Percentiles rank a stretch among this genome's conserved stretches.
Evolutionary conservation across 306 rosid species (phyloP).

Genomic region (Quillaja saponaria): DNA sequence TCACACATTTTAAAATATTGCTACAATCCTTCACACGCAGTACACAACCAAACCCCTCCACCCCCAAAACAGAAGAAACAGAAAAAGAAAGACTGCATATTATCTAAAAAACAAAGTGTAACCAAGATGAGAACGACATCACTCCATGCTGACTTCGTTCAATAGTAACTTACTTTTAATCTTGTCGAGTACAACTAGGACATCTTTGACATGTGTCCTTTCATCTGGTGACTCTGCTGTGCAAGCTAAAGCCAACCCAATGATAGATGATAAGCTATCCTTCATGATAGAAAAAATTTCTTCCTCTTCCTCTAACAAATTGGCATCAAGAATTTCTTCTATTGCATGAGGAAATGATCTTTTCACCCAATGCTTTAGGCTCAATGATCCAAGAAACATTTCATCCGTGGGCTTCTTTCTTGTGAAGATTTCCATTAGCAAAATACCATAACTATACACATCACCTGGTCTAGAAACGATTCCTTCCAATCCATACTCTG

Average conservation of each 20-base stretch:
- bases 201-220: background rate
- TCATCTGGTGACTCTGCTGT: background rate
- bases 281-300: background rate
- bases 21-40: no score
- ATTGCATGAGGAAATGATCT: no score
- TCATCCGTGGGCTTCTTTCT: conserved; percentile 1
- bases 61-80: no score
- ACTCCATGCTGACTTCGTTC: no score
- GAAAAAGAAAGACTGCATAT: no score
- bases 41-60: no score
- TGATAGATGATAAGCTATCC: background rate
- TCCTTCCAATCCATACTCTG: conserved; percentile 25
- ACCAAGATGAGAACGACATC: no score
- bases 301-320: background rate
- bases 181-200: background rate
- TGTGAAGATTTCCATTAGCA: conserved; percentile 13
- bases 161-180: background rate
- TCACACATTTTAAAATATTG: no score
- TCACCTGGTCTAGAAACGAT: conserved; percentile 3
- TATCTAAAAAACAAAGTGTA: no score
- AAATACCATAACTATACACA: conserved; percentile 22
- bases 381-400: no score
- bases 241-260: background rate
- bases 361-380: no score
- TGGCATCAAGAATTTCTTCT: no score